Evolutionary conservation across 148 eudicot species (phyloP), one percentile per base, ranked within the genome.

Genomic region (Drosera capensis): DNA sequence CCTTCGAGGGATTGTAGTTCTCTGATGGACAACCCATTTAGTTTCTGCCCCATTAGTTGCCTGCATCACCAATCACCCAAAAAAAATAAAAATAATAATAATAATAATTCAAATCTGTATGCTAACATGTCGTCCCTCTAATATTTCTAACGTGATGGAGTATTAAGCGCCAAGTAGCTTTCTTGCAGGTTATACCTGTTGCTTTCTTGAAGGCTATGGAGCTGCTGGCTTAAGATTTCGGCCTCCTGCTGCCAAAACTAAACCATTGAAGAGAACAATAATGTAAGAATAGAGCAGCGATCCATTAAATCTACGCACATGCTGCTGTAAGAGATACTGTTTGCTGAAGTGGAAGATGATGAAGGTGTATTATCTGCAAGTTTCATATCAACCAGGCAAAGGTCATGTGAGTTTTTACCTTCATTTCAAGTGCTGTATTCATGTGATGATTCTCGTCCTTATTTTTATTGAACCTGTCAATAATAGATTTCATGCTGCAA

Each of bases 161-260:
- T 34, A 2, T 34, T 34, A 34, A 34, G 38, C 38, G 14, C 38
- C 38, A 21, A 28, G 65, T 48, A 68, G n/a, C n/a, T n/a, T n/a
- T n/a, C n/a, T n/a, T n/a, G n/a, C n/a, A 36, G 43, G 31, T 2
- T 25, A 28, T 70, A 84, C 95, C 95, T 62, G 54, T 85, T 79
- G 59, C 66, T 75, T 68, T 80, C 95, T 49, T 72, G 78, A 52
- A 85, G 53, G 45, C 66, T 62, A 37, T 77, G 68, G 56, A 85
- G 40, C 45, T 85, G 82, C 31, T 77, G 80, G 70, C 72, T 70
- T 64, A 78, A 55, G 30, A 68, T 59, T 43, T 74, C 68, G 43
- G 73, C 82, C 57, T 85, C 95, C 86, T 70, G 84, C 62, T 79
- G 82, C 90, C 95, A 85, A 58, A 80, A 68, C 90, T 85, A 71